A percentile compares a stretch with the other conserved stretches of the same genome.
phyloP scores from a whole-genome alignment of 2,329 filamentous ascomycete genomes.

The Ascochyta lentis region DNA sequence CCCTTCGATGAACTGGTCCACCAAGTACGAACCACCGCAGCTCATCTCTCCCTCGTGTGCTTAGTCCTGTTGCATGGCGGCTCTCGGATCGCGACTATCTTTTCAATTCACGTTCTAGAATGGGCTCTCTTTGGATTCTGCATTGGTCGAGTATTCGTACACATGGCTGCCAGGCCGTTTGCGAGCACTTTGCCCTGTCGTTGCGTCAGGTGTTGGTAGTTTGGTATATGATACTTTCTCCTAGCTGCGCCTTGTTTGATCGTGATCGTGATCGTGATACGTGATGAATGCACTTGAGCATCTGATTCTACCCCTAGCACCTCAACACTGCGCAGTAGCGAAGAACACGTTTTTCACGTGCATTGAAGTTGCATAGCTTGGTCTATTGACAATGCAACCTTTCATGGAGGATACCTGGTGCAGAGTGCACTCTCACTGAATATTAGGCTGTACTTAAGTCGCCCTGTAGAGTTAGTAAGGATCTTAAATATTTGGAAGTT shows the following conservation, averaged over 20 bases:
- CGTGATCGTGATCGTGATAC: neutral
- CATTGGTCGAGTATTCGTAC: constrained; percentile 1
- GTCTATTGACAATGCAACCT: neutral
- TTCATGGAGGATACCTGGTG: too few relatives aligned
- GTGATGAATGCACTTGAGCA: too few relatives aligned
- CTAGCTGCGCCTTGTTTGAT: neutral
- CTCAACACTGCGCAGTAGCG: too few relatives aligned
- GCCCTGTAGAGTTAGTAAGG: too few relatives aligned
- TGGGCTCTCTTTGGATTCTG: constrained; percentile 11
- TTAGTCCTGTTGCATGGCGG: neutral
- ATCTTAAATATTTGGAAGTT: neutral
- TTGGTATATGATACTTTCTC: constrained; percentile 9
- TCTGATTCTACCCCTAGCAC: neutral
- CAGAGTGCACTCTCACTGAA: too few relatives aligned
- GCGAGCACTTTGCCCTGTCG: constrained; percentile 2
- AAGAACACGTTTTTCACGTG: too few relatives aligned
- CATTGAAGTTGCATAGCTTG: neutral
- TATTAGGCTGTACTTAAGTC: too few relatives aligned
- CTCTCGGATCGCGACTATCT: constrained; percentile 3
- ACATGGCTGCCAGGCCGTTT: constrained; percentile 6
- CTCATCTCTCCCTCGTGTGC: constrained; percentile 3
- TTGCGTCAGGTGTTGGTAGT: constrained; percentile 17
- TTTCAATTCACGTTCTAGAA: constrained; percentile 11
- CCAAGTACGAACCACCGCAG: neutral
- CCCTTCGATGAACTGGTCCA: constrained; percentile 7